Evolutionary conservation across 768 basidiomycete species (phyloP), one percentile per base, ranked within the genome.

Genomic region (Kwoniella shandongensis): DNA sequence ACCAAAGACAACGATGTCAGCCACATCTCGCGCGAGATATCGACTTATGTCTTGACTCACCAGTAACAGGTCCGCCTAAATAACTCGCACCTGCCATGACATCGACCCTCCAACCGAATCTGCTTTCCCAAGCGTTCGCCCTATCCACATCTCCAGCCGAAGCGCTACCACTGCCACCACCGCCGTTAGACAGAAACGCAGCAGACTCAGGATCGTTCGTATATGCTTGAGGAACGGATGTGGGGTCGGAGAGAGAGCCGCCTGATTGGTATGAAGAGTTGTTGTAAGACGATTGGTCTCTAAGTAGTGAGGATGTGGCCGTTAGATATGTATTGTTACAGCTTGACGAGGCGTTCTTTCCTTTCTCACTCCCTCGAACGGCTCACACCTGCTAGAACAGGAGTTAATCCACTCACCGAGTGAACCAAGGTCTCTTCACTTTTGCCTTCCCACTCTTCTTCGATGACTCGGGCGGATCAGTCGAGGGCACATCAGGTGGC

Each of bases 41-140:
- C n/a, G n/a, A n/a, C n/a, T n/a, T n/a, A n/a, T n/a, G n/a, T n/a
- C n/a, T n/a, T 35, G 57, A 70, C 84, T 53, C 63, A 89, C 88
- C 88, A 51, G 86, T 84, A 20, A 88, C 69, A 0, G 86, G 88
- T 6, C 88, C 88, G 0, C 87, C 74, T 0, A 88, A 32, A 72
- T 89, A 89, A 3, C 84, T 81, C 46, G 80, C 78, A 4, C 85
- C 85, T 15, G 86, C 83, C 53, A 86, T 77, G 22, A 86, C 47
- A 72, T 89, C 86, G 12, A 88, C 83, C 61, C 87, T 81, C 79
- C 83, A 78, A 12, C 84, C 83, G 65, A 83, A 82, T 25, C 84
- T 79, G 13, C 86, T 88, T 79, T 86, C 85, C 88, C 87, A 88
- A 59, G 80, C 81, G 62, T 83, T 86, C 27, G 76, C 78, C 36